Evolutionary conservation across 305 asterid genomes (phyloP), one percentile per base, ranked within the genome.

Genomic region (Solanum hybrid): DNA sequence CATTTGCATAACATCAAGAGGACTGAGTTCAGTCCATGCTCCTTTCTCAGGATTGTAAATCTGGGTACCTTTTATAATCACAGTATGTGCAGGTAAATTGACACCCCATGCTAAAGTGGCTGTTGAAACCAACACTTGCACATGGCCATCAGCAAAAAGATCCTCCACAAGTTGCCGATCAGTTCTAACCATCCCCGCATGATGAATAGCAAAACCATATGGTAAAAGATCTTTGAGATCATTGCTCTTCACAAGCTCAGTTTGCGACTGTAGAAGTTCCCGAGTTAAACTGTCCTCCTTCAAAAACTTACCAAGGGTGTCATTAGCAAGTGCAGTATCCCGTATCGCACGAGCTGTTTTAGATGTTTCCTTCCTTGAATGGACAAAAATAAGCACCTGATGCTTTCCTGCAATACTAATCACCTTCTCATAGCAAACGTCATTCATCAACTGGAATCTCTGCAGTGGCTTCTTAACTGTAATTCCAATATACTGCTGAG

Each of bases 51-150:
- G 99, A 92, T 94, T 97, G 92, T 97, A 97, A 65, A 97, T 95
- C 92, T 97, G 99, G 85, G 99, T 97, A 86, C 99, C 99, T 93
- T 97, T 96, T 85, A 97, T 97, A 89, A 97, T 97, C 41, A 97
- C 99, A 75, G 98, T 96, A 91, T 97, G 99, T 61, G 99, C 99
- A 76, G 99, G 99, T 91, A 97, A 96, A 92, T 97, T 97, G 90
- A 97, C 99, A 93, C 99, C 99, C 99, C 99, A 97, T 65, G 99
- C 99, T 83, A 97, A 93, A 39, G 99, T 97, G 41, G 99, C 99
- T 32, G 99, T 97, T 78, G 99, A 97, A 92, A 97, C 98, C 94
- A 97, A 92, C 14, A 97, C 99, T 92, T 97, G 99, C 57, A 95
- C 96, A 86, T 97, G 98, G 37, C 98, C 98, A 84, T 95, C 98